A percentile compares a stretch with the other conserved stretches of the same genome.
phyloP scores from a whole-genome alignment of 2,329 filamentous ascomycete species.

The Cladophialophora yegresii region DNA sequence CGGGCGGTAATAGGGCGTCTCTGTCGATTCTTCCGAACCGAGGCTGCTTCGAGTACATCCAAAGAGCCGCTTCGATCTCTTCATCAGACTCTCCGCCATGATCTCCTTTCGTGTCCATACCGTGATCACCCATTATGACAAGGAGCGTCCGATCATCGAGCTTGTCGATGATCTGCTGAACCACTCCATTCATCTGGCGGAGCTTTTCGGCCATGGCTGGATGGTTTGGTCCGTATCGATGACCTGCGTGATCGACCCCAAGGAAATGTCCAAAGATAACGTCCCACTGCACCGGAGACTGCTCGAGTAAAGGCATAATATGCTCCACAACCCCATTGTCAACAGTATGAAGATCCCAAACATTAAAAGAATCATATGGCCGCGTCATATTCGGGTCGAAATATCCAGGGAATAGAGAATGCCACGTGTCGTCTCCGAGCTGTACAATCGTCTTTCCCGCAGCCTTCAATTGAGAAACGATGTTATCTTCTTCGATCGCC shows the following conservation, averaged over 20 bases:
- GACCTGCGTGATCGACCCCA: slow-evolving; percentile 94
- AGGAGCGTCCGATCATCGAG: slow-evolving; percentile 85
- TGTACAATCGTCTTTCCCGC: slow-evolving; percentile 81
- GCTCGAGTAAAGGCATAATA: slow-evolving; percentile 76
- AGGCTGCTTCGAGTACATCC: slow-evolving; percentile 94
- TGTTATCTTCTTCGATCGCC: slow-evolving; percentile 89
- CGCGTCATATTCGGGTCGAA: slow-evolving; percentile 84
- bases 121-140: slow-evolving; percentile 98
- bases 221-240: slow-evolving; percentile 92
- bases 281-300: slow-evolving; percentile 74
- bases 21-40: slow-evolving; percentile 76
- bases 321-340: slow-evolving; percentile 93
- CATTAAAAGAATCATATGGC: slow-evolving; percentile 96
- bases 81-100: slow-evolving; percentile 98
- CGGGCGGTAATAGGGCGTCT: slow-evolving; percentile 59
- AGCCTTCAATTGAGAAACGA: slow-evolving; percentile 64
- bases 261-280: slow-evolving; percentile 92
- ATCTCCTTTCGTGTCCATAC: slow-evolving; percentile 96
- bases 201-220: slow-evolving; percentile 88
- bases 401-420: slow-evolving; percentile 86
- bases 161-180: slow-evolving; percentile 68
- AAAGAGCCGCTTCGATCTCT: slow-evolving; percentile 89
- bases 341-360: slow-evolving; percentile 95
- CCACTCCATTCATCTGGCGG: slow-evolving; percentile 82
- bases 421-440: slow-evolving; percentile 97